A percentile compares a stretch with the other conserved stretches of the same genome.
Conservation (phyloP, 2,329 filamentous ascomycete genomes). For the Pseudogymnoascus sp. region DNA sequence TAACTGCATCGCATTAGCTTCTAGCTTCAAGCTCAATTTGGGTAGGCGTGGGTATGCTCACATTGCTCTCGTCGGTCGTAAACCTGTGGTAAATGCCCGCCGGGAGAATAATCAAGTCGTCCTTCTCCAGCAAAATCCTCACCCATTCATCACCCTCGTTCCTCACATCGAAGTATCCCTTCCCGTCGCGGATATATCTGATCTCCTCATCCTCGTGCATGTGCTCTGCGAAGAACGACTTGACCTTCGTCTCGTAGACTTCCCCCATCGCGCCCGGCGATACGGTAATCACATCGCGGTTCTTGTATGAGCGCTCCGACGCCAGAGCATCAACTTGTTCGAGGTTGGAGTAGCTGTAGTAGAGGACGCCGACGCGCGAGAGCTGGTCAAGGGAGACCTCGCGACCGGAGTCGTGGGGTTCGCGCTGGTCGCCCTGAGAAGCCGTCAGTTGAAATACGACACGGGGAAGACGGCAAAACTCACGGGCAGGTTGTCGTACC, state of each 20-base stretch:
- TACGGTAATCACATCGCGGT: slow-evolving; percentile 88
- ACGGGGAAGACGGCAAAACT: slow-evolving; percentile 15
- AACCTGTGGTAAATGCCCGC: slow-evolving; percentile 97
- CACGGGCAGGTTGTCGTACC: slow-evolving; percentile 61
- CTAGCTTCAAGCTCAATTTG: not conserved
- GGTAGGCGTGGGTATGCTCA: slow-evolving; percentile 42
- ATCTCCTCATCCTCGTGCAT: slow-evolving; percentile 99
- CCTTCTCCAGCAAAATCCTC: slow-evolving; percentile 73
- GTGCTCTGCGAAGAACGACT: slow-evolving; percentile 90
- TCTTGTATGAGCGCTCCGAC: slow-evolving; percentile 72
- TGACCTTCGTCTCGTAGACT: slow-evolving; percentile 87
- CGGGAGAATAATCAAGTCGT: slow-evolving; percentile 87
- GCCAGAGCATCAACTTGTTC: slow-evolving; percentile 69
- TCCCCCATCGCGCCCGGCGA: slow-evolving; percentile 80
- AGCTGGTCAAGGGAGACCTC: slow-evolving; percentile 60
- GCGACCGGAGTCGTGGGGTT: slow-evolving; percentile 78
- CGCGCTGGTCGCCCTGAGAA: slow-evolving; percentile 81
- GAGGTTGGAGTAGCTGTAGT: slow-evolving; percentile 60
- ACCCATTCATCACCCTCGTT: slow-evolving; percentile 82
- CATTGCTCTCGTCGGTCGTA: slow-evolving; percentile 86
- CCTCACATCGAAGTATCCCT: slow-evolving; percentile 89
- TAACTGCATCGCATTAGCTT: slow-evolving; percentile 50
- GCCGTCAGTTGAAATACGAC: slow-evolving; percentile 13
- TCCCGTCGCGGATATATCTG: slow-evolving; percentile 80
- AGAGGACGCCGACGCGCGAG: slow-evolving; percentile 68